These are phyloP conservation scores for Aspergillaceae sp. DNA, from an alignment of 2,329 filamentous ascomycete species.

Conservation along the genomic window DNA sequence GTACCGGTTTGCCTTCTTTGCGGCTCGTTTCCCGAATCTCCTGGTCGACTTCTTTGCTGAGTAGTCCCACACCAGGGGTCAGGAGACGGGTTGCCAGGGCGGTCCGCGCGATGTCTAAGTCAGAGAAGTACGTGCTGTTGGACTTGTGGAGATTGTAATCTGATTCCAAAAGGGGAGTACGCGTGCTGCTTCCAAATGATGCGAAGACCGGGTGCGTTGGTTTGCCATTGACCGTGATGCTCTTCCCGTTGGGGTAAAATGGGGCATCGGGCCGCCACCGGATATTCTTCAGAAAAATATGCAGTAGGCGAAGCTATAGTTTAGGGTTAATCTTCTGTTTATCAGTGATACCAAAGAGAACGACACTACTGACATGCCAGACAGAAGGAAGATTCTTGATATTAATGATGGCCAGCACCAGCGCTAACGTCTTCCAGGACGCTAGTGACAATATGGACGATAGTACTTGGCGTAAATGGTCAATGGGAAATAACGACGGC, in stretches of 20 bases:
- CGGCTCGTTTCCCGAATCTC: slow-evolving; percentile 42
- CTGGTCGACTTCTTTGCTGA: slow-evolving; percentile 46
- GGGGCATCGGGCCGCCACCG: slow-evolving; percentile 42
- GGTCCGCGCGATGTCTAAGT: slow-evolving; percentile 74
- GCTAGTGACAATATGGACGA: slow-evolving; percentile 14
- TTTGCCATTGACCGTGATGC: slow-evolving; percentile 23
- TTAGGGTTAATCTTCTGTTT: slow-evolving; percentile 1
- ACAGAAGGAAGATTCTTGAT: slow-evolving; percentile 30
- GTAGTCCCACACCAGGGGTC: slow-evolving; percentile 47
- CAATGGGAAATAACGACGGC: slow-evolving; percentile 8
- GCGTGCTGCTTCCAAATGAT: slow-evolving; percentile 57
- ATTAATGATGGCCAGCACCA: slow-evolving; percentile 30
- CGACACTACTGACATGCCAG: slow-evolving; percentile 31
- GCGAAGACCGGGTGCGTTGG: slow-evolving; percentile 60
- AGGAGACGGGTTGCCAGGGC: slow-evolving; percentile 67
- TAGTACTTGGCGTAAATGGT: slow-evolving; percentile 16
- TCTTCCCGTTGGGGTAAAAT: slow-evolving; percentile 34
- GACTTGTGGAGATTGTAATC: slow-evolving; percentile 83
- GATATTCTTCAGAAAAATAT: slow-evolving; percentile 49
- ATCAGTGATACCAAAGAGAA: neutral
- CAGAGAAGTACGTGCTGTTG: slow-evolving; percentile 77
- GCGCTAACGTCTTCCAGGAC: slow-evolving; percentile 29
- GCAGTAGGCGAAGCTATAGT: slow-evolving; percentile 49
- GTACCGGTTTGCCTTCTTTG: slow-evolving; percentile 46
- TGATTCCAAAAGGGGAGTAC: slow-evolving; percentile 64